phyloP scores from a whole-genome alignment of 2,329 filamentous ascomycete genomes.

The Nectriaceae sp. region DNA sequence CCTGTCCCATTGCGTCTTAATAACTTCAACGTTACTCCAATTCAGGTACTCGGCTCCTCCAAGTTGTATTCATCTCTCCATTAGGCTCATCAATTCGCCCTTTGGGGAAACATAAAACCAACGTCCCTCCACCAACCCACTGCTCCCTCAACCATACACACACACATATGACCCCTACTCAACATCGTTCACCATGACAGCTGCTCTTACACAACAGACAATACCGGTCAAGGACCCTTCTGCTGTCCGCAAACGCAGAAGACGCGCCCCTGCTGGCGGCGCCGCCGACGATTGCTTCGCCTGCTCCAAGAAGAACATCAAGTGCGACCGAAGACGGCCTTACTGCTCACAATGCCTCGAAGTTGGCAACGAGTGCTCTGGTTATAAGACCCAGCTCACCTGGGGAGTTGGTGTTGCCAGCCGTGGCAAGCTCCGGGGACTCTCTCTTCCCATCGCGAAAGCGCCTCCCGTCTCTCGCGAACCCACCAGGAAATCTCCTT shows the following conservation, averaged over 20 bases:
- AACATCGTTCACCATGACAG: constrained; percentile 45
- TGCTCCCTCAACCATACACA: constrained; percentile 10
- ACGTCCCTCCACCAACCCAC: not conserved
- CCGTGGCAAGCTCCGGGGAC: constrained; percentile 87
- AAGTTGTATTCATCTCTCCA: not conserved
- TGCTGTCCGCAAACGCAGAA: constrained; percentile 70
- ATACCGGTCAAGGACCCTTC: constrained; percentile 51
- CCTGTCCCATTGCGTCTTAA: not conserved
- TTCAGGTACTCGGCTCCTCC: not conserved
- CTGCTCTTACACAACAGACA: constrained; percentile 46
- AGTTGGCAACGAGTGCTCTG: constrained; percentile 87
- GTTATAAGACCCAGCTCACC: constrained; percentile 94
- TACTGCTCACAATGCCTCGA: constrained; percentile 96
- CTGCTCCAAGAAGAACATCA: constrained; percentile 78
- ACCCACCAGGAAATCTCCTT: constrained; percentile 47
- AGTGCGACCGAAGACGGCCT: constrained; percentile 88
- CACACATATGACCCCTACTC: constrained; percentile 1
- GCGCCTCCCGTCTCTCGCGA: constrained; percentile 54
- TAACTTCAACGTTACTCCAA: not conserved
- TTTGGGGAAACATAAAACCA: too few relatives aligned
- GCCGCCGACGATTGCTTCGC: constrained; percentile 95
- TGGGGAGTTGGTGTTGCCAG: constrained; percentile 97
- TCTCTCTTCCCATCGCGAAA: constrained; percentile 73
- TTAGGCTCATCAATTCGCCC: too few relatives aligned
- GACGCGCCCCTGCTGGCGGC: constrained; percentile 84